Evolutionary conservation across 306 rosid genomes (phyloP).

Genomic region (Inga laurina): DNA sequence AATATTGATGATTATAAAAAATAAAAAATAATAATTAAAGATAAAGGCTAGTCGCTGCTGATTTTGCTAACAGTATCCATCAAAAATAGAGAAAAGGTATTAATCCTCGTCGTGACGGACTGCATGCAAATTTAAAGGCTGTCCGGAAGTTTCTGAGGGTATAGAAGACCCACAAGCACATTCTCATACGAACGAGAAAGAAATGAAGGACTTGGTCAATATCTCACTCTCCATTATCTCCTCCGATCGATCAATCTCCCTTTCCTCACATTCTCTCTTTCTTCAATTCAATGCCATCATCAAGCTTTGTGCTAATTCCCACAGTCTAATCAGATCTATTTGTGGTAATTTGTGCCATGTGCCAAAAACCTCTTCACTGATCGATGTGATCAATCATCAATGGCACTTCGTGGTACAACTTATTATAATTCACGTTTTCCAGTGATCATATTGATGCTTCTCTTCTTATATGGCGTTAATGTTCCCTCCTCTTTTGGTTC

Average conservation of each 20-base stretch:
- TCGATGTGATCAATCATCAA: background rate
- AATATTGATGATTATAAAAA: no score
- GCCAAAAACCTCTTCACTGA: background rate
- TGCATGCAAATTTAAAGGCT: constrained; percentile 38
- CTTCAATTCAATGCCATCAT: constrained; percentile 40
- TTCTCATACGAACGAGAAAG: constrained; percentile 18
- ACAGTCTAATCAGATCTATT: background rate
- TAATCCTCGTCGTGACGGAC: background rate
- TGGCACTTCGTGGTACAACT: constrained; percentile 39
- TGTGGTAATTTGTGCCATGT: constrained; percentile 6
- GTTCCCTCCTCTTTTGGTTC: constrained; percentile 26
- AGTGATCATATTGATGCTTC: background rate
- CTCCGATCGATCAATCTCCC: constrained; percentile 33
- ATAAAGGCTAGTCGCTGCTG: background rate
- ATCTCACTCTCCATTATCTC: constrained; percentile 20
- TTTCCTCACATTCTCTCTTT: background rate
- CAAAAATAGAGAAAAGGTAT: constrained; percentile 30
- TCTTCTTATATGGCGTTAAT: background rate
- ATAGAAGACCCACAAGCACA: background rate
- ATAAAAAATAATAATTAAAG: no score
- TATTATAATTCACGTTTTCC: background rate
- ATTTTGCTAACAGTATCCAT: constrained; percentile 1
- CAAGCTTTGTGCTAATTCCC: constrained; percentile 44
- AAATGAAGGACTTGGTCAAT: constrained; percentile 51
- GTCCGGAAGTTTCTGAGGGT: constrained; percentile 39